Conservation (phyloP, 192 early-diverging fungal species). For the Umbelopsis vinacea region DNA sequence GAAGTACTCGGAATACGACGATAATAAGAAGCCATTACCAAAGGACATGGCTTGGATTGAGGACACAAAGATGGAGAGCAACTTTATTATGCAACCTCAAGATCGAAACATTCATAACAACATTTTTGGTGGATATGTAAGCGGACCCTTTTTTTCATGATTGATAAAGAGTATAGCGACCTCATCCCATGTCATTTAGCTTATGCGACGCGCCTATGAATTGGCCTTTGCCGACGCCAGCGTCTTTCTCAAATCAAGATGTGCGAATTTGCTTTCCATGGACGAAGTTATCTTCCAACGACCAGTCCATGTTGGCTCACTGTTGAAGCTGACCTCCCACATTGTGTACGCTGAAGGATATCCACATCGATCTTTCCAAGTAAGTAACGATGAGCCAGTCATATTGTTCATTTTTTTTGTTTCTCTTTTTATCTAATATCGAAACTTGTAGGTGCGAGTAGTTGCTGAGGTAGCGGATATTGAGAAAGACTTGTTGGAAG, state of each 20-base stretch:
- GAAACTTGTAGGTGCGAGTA: conserved; percentile 49
- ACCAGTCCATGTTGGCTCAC: conserved; percentile 84
- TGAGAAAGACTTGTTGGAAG: conserved; percentile 56
- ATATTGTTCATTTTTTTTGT: neutral
- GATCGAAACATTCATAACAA: conserved; percentile 85
- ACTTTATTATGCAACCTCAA: conserved; percentile 73
- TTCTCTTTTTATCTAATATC: conserved; percentile 10
- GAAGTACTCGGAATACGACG: conserved; percentile 64
- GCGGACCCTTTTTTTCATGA: neutral
- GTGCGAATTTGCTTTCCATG: conserved; percentile 63
- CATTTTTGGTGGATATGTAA: conserved; percentile 64
- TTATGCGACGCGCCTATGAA: conserved; percentile 89
- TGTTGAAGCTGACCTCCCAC: conserved; percentile 76
- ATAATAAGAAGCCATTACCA: conserved; percentile 24
- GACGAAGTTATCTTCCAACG: conserved; percentile 80
- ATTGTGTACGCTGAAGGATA: conserved; percentile 76
- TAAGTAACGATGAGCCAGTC: conserved; percentile 20
- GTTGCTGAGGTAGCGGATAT: conserved; percentile 82
- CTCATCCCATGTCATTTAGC: conserved; percentile 73
- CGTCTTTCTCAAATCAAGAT: conserved; percentile 63
- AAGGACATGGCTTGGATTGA: conserved; percentile 36
- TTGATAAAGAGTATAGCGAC: neutral
- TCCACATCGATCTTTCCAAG: conserved; percentile 62
- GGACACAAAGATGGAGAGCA: conserved; percentile 32
- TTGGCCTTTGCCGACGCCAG: conserved; percentile 79